Evolutionary conservation across 768 basidiomycete genomes (phyloP), one percentile per base, ranked within the genome.

Genomic region (Bullera alba): DNA sequence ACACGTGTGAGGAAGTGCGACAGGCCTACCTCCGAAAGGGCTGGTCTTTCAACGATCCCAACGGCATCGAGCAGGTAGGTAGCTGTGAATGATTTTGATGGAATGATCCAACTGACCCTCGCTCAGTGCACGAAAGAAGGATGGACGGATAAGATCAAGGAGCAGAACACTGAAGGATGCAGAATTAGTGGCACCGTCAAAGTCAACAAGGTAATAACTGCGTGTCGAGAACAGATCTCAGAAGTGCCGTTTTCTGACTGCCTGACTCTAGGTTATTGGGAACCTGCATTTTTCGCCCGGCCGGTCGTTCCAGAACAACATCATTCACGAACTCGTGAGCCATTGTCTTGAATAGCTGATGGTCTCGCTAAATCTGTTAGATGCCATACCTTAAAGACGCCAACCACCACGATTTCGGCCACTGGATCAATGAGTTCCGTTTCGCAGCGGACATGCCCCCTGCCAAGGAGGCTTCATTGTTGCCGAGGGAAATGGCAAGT

Each of bases 131-230:
- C 84, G 42, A 74, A 84, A 54, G 95, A 99, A 75, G 87, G 90
- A 27, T 99, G 93, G 93, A 79, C 87, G 22, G 90, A 93, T 4
- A 91, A 86, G 70, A 80, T 99, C 56, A 83, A 83, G 73, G 86
- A 91, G 26, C 93, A 97, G 70, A 82, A 89, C 4, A 79, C 82
- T 45, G 95, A 99, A 63, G 95, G 95, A 0, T 99, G 95, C 77
- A 92, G 90, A 71, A 77, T 97, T 55, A 81, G 83, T 21, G 95
- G 95, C 37, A 83, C 83, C 47, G 81, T 99, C 53, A 86, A 85
- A 49, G 88, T 97, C 48, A 97, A 97, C 80, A 95, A 96, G 74
- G 93, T 96, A n/a, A n/a, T n/a, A n/a, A n/a, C n/a, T n/a, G n/a
- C n/a, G n/a, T n/a, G n/a, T n/a, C n/a, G 32, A 36, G 35, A 16